Percentiles rank a stretch among this genome's conserved stretches.
phyloP scores from a whole-genome alignment of 2,329 filamentous ascomycete species.

The Colletotrichum gigasporum region DNA sequence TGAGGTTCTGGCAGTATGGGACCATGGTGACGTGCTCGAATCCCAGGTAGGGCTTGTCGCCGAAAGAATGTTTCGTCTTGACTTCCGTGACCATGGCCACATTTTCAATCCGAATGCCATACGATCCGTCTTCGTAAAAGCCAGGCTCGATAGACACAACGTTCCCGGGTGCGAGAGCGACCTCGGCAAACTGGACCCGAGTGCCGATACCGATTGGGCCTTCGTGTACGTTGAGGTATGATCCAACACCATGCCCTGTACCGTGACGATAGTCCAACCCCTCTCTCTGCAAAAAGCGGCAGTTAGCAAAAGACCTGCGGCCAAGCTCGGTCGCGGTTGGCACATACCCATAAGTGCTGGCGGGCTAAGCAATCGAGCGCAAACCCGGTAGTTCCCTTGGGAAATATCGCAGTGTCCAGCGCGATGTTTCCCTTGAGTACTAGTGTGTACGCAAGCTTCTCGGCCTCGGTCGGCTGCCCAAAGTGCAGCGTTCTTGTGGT shows the following conservation, averaged over 20 bases:
- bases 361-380: slow-evolving; percentile 88
- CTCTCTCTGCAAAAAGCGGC: slow-evolving; percentile 57
- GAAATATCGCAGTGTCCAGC: slow-evolving; percentile 86
- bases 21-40: slow-evolving; percentile 99
- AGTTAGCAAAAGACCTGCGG: slow-evolving; percentile 33
- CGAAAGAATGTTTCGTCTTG: slow-evolving; percentile 87
- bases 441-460: slow-evolving; percentile 90
- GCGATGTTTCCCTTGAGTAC: slow-evolving; percentile 95
- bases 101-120: slow-evolving; percentile 97
- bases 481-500: slow-evolving; percentile 95
- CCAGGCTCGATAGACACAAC: slow-evolving; percentile 96
- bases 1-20: slow-evolving; percentile 89
- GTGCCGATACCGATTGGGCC: slow-evolving; percentile 97
- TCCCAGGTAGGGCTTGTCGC: slow-evolving; percentile 91
- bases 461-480: slow-evolving; percentile 81
- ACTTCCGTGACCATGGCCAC: slow-evolving; percentile 90
- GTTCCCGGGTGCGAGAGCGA: slow-evolving; percentile 88
- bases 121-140: slow-evolving; percentile 95
- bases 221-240: slow-evolving; percentile 96
- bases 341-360: slow-evolving; percentile 86
- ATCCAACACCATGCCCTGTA: slow-evolving; percentile 95
- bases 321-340: slow-evolving; percentile 5
- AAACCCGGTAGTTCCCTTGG: slow-evolving; percentile 94
- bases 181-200: slow-evolving; percentile 89
- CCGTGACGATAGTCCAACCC: slow-evolving; percentile 96